A percentile compares a stretch with the other conserved stretches of the same genome.
Evolutionary conservation across 768 basidiomycete species (phyloP).

Genomic region (Trichaptum fuscoviolaceum): DNA sequence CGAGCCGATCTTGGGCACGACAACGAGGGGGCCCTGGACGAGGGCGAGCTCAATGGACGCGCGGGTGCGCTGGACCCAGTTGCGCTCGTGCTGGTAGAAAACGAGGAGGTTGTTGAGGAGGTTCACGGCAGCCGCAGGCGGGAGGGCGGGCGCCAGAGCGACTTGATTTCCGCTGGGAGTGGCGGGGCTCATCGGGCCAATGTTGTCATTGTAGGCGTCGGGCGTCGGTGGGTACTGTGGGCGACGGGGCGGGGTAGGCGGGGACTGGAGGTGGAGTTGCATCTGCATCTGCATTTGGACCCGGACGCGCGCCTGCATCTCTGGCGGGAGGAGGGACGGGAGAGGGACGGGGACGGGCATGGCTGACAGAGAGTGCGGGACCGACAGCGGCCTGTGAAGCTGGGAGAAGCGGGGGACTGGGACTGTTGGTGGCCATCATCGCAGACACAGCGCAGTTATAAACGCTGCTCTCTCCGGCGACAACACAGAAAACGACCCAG

Average conservation of each 20-base stretch:
- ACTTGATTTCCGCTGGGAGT: slow-evolving; percentile 1
- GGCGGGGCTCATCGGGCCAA: slow-evolving; percentile 6
- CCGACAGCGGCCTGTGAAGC: not conserved
- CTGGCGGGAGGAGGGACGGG: not conserved
- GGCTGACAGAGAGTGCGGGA: not conserved
- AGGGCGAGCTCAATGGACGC: slow-evolving; percentile 50
- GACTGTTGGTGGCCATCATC: not conserved
- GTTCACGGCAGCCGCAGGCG: slow-evolving; percentile 36
- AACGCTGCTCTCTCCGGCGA: no score
- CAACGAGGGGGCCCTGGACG: slow-evolving; percentile 26
- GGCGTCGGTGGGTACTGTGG: slow-evolving; percentile 18
- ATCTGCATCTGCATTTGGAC: not conserved
- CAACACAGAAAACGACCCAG: not conserved
- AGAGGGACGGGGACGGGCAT: not conserved
- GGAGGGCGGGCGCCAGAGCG: slow-evolving; percentile 28
- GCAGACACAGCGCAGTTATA: no score
- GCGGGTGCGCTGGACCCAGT: slow-evolving; percentile 66
- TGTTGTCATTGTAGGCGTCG: slow-evolving; percentile 23
- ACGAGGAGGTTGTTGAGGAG: slow-evolving; percentile 60
- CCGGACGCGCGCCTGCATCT: not conserved
- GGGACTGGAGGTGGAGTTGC: not conserved
- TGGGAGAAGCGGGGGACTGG: not conserved
- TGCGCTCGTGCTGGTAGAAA: slow-evolving; percentile 67
- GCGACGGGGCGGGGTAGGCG: not conserved
- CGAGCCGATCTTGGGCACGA: slow-evolving; percentile 19